Percentiles rank a stretch among this genome's conserved stretches.
phyloP scores from a whole-genome alignment of 108 stramenopile species.

The Cylindrotheca fusiformis region DNA sequence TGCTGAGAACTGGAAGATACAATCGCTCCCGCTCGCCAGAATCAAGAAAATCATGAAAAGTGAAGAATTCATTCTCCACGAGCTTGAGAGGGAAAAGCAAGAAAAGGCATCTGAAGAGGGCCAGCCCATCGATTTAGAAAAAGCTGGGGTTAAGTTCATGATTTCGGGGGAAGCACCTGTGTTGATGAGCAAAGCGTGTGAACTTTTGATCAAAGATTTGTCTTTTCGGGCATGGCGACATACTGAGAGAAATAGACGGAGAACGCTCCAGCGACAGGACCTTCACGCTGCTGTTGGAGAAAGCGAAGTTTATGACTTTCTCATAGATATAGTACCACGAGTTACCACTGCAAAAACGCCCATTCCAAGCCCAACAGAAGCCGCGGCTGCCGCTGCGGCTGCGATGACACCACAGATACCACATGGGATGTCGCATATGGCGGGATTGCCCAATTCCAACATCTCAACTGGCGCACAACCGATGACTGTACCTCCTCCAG shows the following conservation, averaged over 20 bases:
- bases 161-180: conserved; percentile 65
- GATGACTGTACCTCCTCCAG: conserved; percentile 8
- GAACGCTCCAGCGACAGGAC: conserved; percentile 59
- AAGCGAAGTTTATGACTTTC: conserved; percentile 72
- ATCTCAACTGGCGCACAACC: conserved; percentile 1
- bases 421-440: conserved; percentile 21
- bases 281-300: conserved; percentile 63
- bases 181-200: conserved; percentile 71
- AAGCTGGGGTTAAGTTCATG: conserved; percentile 47
- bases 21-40: conserved; percentile 76
- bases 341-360: conserved; percentile 34
- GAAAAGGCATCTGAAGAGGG: conserved; percentile 22
- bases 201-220: conserved; percentile 63
- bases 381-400: conserved; percentile 7
- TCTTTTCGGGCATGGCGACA: conserved; percentile 60
- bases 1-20: conserved; percentile 65
- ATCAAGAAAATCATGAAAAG: conserved; percentile 98
- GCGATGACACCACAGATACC: conserved; percentile 23
- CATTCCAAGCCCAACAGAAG: not conserved
- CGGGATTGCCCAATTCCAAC: conserved; percentile 4
- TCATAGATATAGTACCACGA: conserved; percentile 73
- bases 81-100: conserved; percentile 36
- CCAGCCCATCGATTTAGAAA: conserved; percentile 9
- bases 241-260: conserved; percentile 51
- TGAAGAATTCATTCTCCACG: conserved; percentile 71